Percentiles rank a stretch among this genome's conserved stretches.
These are phyloP conservation scores for Penicillium pancosmium DNA, from an alignment of 495 filamentous ascomycete species.

Conservation along the genomic window DNA sequence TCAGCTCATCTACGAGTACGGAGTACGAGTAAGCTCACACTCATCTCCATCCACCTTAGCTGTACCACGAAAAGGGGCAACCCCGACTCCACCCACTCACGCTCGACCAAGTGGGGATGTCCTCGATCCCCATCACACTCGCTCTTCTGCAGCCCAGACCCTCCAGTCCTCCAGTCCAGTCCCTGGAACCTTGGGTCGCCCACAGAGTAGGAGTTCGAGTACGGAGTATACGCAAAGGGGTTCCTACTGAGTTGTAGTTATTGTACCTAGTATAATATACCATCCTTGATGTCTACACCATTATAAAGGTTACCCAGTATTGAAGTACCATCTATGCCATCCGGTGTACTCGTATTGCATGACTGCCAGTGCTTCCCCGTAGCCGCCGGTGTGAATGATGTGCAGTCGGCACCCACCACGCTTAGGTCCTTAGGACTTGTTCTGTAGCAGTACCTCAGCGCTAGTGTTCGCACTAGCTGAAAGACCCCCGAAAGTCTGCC, in stretches of 20 bases:
- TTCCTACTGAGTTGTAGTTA: no score
- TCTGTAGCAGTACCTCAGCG: background rate
- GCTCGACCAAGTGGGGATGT: slow-evolving; percentile 1
- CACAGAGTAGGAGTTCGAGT: background rate
- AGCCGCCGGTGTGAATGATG: slow-evolving; percentile 4
- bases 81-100: slow-evolving; percentile 1
- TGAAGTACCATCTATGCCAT: no score
- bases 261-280: no score
- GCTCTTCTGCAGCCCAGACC: slow-evolving; percentile 18
- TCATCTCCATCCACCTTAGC: no score
- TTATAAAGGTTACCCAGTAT: no score
- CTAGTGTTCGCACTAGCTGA: background rate
- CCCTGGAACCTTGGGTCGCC: slow-evolving; percentile 10
- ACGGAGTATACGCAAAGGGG: background rate
- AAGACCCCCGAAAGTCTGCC: slow-evolving; percentile 1
- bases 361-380: background rate
- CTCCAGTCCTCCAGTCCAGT: slow-evolving; percentile 3
- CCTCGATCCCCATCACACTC: slow-evolving; percentile 3
- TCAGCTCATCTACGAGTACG: no score
- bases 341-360: no score
- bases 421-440: background rate
- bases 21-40: no score
- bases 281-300: no score
- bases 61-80: background rate
- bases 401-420: background rate